Conservation (phyloP, 2,329 filamentous ascomycete genomes). For the Leptographium lundbergii region DNA sequence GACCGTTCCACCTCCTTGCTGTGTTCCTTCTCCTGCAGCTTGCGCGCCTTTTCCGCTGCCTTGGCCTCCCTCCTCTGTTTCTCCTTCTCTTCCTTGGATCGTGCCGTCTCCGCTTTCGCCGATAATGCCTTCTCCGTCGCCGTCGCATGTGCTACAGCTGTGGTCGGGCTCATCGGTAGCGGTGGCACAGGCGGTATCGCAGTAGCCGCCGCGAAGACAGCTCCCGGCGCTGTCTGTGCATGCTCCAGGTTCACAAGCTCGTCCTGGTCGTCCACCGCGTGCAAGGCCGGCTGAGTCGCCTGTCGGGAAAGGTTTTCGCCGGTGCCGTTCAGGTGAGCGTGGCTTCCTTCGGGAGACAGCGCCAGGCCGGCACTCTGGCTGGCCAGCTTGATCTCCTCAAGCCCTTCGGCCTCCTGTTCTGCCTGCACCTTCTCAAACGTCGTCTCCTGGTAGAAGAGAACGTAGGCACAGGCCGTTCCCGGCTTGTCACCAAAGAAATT, state of each 20-base stretch:
- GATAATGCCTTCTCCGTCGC: constrained; percentile 11
- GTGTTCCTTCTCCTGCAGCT: constrained; percentile 32
- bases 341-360: constrained; percentile 24
- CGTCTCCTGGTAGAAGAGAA: constrained; percentile 94
- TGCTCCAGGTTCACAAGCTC: constrained; percentile 50
- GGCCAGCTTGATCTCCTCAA: constrained; percentile 46
- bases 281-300: constrained; percentile 29
- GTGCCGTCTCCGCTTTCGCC: constrained; percentile 11
- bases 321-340: constrained; percentile 28
- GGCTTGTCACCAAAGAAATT: constrained; percentile 95
- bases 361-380: constrained; percentile 44
- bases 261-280: constrained; percentile 32
- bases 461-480: constrained; percentile 87
- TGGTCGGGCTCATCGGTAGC: constrained; percentile 11
- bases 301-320: constrained; percentile 33
- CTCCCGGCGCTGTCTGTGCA: constrained; percentile 48
- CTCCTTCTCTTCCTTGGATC: constrained; percentile 48
- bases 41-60: constrained; percentile 35
- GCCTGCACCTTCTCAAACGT: constrained; percentile 53
- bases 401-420: constrained; percentile 73
- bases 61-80: constrained; percentile 58
- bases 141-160: constrained; percentile 4
- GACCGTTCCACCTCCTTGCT: constrained; percentile 31
- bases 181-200: constrained; percentile 16
- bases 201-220: constrained; percentile 13